These are phyloP conservation scores for Drechslera avenae DNA, from an alignment of 2,329 filamentous ascomycete species.

Conservation along the genomic window DNA sequence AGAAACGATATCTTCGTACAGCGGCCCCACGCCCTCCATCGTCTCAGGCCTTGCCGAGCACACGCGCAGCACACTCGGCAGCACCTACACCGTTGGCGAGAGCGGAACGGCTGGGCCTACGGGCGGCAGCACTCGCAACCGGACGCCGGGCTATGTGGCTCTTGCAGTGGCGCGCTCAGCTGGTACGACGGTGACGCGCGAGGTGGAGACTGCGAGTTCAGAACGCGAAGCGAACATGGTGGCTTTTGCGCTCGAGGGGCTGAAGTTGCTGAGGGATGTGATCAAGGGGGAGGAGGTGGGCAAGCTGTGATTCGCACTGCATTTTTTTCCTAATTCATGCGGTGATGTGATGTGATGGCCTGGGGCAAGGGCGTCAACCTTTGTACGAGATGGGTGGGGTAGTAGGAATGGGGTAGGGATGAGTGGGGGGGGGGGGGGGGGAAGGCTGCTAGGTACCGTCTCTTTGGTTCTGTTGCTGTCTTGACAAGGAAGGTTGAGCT, in stretches of 20 bases:
- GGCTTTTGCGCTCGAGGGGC: slow-evolving; percentile 62
- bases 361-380: background rate
- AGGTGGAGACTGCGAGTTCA: slow-evolving; percentile 61
- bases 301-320: slow-evolving; percentile 38
- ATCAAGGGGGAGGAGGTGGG: slow-evolving; percentile 51
- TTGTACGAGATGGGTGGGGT: background rate
- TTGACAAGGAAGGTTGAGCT: too few relatives aligned
- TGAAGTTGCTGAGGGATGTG: slow-evolving; percentile 63
- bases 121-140: slow-evolving; percentile 60
- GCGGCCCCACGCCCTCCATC: slow-evolving; percentile 64
- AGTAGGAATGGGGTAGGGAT: too few relatives aligned
- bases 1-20: slow-evolving; percentile 58
- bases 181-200: slow-evolving; percentile 59
- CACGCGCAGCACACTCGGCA: slow-evolving; percentile 59
- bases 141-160: slow-evolving; percentile 67
- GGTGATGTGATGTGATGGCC: background rate
- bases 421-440: background rate
- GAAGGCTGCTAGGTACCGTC: background rate
- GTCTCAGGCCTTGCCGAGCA: slow-evolving; percentile 63
- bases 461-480: too few relatives aligned
- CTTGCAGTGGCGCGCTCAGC: slow-evolving; percentile 62
- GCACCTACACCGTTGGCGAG: slow-evolving; percentile 64
- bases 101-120: slow-evolving; percentile 69
- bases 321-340: background rate
- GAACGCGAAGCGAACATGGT: slow-evolving; percentile 68